phyloP scores from a whole-genome alignment of 352 stramenopile genomes.

The Phytophthora agathidicida region DNA sequence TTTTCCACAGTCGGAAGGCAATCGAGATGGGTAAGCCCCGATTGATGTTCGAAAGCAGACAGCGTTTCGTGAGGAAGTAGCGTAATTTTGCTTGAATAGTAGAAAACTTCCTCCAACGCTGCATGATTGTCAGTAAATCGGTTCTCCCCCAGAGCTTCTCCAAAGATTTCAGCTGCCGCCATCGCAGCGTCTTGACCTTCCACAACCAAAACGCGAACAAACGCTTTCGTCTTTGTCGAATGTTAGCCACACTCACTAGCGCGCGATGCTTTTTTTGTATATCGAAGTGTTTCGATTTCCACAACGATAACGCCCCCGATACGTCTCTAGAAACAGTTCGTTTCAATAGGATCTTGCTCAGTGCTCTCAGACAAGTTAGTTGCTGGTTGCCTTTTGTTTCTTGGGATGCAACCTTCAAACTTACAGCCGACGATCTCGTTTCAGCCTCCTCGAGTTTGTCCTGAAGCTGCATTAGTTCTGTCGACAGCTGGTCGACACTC shows the following conservation, averaged over 20 bases:
- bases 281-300: constrained; percentile 19
- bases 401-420: background rate
- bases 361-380: background rate
- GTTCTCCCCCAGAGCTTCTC: constrained; percentile 10
- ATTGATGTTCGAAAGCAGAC: constrained; percentile 8
- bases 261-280: constrained; percentile 4
- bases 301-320: constrained; percentile 25
- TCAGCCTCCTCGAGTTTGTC: constrained; percentile 21
- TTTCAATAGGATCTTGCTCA: constrained; percentile 26
- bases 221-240: constrained; percentile 18
- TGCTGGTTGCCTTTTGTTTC: constrained; percentile 1
- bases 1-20: constrained; percentile 32
- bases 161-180: constrained; percentile 12
- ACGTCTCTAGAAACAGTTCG: constrained; percentile 18
- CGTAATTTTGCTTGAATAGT: constrained; percentile 16
- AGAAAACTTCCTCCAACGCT: constrained; percentile 20
- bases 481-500: constrained; percentile 21
- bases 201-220: constrained; percentile 30
- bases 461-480: constrained; percentile 16
- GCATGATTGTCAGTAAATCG: constrained; percentile 8
- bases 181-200: constrained; percentile 31
- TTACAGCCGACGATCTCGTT: constrained; percentile 5
- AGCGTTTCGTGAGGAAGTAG: constrained; percentile 31
- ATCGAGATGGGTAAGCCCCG: constrained; percentile 13
- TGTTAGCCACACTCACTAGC: constrained; percentile 19